A percentile compares a stretch with the other conserved stretches of the same genome.
Conservation (phyloP, 2,329 filamentous ascomycete species). For the Emydomyces testavorans region DNA sequence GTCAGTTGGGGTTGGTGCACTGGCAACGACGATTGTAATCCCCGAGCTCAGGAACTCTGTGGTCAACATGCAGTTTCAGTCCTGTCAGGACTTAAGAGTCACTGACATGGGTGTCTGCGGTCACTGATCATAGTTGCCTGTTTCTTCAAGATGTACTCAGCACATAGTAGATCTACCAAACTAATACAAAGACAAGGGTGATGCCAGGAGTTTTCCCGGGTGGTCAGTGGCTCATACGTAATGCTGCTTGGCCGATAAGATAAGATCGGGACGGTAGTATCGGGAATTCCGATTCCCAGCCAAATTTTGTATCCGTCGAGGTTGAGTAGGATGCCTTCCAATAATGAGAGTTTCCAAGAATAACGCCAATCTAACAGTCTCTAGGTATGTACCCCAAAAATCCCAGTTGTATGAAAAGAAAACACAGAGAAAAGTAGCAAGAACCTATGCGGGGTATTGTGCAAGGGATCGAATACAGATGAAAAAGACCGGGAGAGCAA, state of each 20-base stretch:
- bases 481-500: not conserved
- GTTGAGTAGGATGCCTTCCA: not conserved
- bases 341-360: not conserved
- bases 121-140: too few relatives aligned
- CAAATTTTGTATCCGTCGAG: not conserved
- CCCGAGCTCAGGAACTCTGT: too few relatives aligned
- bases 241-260: not conserved
- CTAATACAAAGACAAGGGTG: too few relatives aligned
- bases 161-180: too few relatives aligned
- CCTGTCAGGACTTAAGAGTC: too few relatives aligned
- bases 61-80: too few relatives aligned
- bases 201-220: not conserved
- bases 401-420: not conserved
- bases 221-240: not conserved
- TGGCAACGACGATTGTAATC: too few relatives aligned
- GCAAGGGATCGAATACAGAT: not conserved
- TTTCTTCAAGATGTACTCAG: too few relatives aligned
- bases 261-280: too few relatives aligned
- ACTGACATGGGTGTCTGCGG: too few relatives aligned
- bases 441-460: conserved; percentile 7
- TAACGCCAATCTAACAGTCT: not conserved
- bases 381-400: not conserved
- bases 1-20: too few relatives aligned
- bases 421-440: not conserved
- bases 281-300: not conserved